Evolutionary conservation across 2,329 filamentous ascomycete genomes (phyloP), one percentile per base, ranked within the genome.

Genomic region (Colletotrichum gloeosporioides): DNA sequence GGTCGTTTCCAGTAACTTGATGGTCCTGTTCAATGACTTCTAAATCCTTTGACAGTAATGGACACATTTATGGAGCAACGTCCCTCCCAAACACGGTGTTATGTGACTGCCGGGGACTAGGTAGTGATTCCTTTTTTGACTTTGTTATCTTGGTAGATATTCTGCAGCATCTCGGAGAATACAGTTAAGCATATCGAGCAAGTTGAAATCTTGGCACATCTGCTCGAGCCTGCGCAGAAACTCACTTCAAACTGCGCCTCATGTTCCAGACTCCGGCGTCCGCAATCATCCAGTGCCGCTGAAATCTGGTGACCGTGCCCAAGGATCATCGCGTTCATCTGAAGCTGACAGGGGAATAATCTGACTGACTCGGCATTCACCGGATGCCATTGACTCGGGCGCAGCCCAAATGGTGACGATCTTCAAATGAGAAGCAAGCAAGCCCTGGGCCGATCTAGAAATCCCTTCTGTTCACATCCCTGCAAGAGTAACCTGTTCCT

Each of bases 401-500:
- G 39, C 39, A n/a, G 39, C 39, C 39, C 18, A n/a, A 49, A n/a
- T 49, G 39, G 18, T n/a, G 9, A 1, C 39, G 39, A 49, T 22
- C 39, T 49, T 49, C 18, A 49, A 0, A 49, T 49, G 18, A 49
- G 39, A 49, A 49, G 39, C 39, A 49, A 18, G 39, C 18, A 49
- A 49, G n/a, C 39, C 39, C 39, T 18, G 18, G 39, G 39, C 18
- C 39, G 1, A n/a, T n/a, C 39, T n/a, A 1, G 18, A 49, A 49
- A 22, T 49, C 18, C 39, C 18, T 2, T 49, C 39, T 1, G 10
- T 12, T 49, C 10, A 0, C 18, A 49, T 49, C 39, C 18, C 39
- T 49, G 39, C 18, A 49, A 18, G 18, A n/a, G 0, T n/a, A 0
- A n/a, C 0, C 9, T 12, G 18, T 49, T 12, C 18, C 0, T 49